Evolutionary conservation across 2,329 filamentous ascomycete genomes (phyloP).

Genomic region (Claviceps sp.): DNA sequence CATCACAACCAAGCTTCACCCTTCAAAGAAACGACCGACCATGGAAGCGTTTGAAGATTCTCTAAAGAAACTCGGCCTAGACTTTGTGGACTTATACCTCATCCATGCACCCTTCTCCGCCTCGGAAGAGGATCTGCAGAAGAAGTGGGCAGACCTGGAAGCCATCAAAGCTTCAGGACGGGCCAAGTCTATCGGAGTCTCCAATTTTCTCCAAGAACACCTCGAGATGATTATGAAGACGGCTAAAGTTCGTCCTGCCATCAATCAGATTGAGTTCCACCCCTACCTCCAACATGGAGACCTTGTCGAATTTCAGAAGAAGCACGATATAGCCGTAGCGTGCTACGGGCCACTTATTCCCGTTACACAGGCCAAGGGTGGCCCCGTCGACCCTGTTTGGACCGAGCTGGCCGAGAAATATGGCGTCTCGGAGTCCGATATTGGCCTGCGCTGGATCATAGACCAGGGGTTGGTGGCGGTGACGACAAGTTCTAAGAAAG

Average conservation of each 20-base stretch:
- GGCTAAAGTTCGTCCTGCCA: slow-evolving; percentile 48
- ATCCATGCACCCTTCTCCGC: slow-evolving; percentile 45
- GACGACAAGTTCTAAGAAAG: slow-evolving; percentile 46
- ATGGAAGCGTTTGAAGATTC: slow-evolving; percentile 42
- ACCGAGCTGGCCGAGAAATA: slow-evolving; percentile 42
- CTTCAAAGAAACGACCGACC: slow-evolving; percentile 25
- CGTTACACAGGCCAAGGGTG: slow-evolving; percentile 31
- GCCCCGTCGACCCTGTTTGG: slow-evolving; percentile 40
- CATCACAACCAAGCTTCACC: slow-evolving; percentile 47
- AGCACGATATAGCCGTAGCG: slow-evolving; percentile 41
- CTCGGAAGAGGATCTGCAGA: slow-evolving; percentile 38
- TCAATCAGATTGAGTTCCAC: slow-evolving; percentile 75
- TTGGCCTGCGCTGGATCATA: slow-evolving; percentile 46
- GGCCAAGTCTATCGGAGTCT: slow-evolving; percentile 60
- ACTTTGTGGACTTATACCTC: slow-evolving; percentile 61
- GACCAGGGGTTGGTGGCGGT: slow-evolving; percentile 46
- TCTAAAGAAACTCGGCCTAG: slow-evolving; percentile 50
- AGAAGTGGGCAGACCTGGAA: slow-evolving; percentile 46
- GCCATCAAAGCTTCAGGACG: slow-evolving; percentile 53
- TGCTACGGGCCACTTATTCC: slow-evolving; percentile 44
- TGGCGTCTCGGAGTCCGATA: slow-evolving; percentile 38
- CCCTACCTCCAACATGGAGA: slow-evolving; percentile 57
- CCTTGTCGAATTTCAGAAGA: slow-evolving; percentile 42
- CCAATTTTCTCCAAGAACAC: slow-evolving; percentile 52
- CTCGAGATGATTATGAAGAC: slow-evolving; percentile 43